These are phyloP conservation scores for Ustilago loliicola DNA, from an alignment of 1,284 basidiomycete genomes.

Conservation along the genomic window DNA sequence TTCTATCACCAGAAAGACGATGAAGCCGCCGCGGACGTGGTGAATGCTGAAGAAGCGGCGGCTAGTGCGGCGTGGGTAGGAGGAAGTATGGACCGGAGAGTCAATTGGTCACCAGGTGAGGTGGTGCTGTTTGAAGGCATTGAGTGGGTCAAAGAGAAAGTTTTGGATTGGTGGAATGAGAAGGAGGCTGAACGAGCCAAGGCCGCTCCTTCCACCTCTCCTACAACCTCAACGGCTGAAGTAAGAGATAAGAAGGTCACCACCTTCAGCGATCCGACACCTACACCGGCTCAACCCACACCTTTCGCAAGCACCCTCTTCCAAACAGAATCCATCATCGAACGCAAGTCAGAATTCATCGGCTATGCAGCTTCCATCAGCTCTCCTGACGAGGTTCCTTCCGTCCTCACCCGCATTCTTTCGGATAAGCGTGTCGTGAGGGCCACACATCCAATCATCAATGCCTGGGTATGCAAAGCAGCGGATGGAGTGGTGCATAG, in stretches of 20 bases:
- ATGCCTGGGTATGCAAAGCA: slow-evolving; percentile 68
- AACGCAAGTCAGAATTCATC: slow-evolving; percentile 70
- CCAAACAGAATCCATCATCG: slow-evolving; percentile 61
- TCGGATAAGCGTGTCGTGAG: slow-evolving; percentile 60
- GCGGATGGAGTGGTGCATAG: slow-evolving; percentile 61
- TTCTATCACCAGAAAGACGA: slow-evolving; percentile 53
- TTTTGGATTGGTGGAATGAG: slow-evolving; percentile 57
- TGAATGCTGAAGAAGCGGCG: slow-evolving; percentile 21
- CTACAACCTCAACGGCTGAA: background rate
- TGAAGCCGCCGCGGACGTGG: background rate
- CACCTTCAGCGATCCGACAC: background rate
- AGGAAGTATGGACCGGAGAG: slow-evolving; percentile 30
- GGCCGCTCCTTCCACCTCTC: background rate
- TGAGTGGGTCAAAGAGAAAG: slow-evolving; percentile 65
- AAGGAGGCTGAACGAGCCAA: slow-evolving; percentile 22
- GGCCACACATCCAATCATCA: slow-evolving; percentile 68
- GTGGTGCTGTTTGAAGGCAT: slow-evolving; percentile 69
- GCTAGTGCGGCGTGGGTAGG: slow-evolving; percentile 17
- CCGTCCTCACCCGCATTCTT: slow-evolving; percentile 55
- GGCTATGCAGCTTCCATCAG: slow-evolving; percentile 64
- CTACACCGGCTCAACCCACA: background rate
- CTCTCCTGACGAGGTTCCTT: slow-evolving; percentile 61
- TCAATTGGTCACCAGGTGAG: slow-evolving; percentile 57
- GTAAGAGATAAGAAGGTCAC: background rate
- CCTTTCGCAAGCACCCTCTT: slow-evolving; percentile 37